phyloP scores from a whole-genome alignment of 257 asterid species.

The Solanum chilense region DNA sequence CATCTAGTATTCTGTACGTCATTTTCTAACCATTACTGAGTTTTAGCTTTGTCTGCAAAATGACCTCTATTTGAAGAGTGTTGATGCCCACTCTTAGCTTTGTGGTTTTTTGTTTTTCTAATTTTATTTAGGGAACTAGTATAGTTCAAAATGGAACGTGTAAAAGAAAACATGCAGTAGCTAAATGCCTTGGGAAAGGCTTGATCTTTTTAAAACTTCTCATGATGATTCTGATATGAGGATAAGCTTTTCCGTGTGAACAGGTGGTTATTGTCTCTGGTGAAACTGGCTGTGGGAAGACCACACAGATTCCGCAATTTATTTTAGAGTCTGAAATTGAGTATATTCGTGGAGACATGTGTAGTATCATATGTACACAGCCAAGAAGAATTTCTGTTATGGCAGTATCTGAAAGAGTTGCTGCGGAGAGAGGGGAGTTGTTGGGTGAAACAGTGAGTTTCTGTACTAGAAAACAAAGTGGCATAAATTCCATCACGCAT shows the following conservation, averaged over 20 bases:
- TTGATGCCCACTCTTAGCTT: not conserved
- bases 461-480: not conserved
- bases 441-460: slow-evolving; percentile 88
- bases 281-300: slow-evolving; percentile 99
- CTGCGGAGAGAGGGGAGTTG: slow-evolving; percentile 87
- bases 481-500: not conserved
- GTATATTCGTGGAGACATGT: slow-evolving; percentile 50
- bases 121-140: not conserved
- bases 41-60: not conserved
- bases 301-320: slow-evolving; percentile 92
- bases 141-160: not conserved
- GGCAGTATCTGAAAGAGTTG: slow-evolving; percentile 91
- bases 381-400: slow-evolving; percentile 93
- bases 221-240: slow-evolving; percentile 2
- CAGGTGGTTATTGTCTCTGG: slow-evolving; percentile 94
- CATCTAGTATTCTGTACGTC: not conserved
- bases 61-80: not conserved
- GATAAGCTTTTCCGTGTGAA: slow-evolving; percentile 2
- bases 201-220: not conserved
- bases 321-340: slow-evolving; percentile 83
- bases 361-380: slow-evolving; percentile 86
- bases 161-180: not conserved
- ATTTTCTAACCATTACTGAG: not conserved
- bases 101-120: not conserved
- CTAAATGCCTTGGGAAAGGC: not conserved